Base-by-base conservation (phyloP, 768 basidiomycete species). In the Amanita muscaria region DNA sequence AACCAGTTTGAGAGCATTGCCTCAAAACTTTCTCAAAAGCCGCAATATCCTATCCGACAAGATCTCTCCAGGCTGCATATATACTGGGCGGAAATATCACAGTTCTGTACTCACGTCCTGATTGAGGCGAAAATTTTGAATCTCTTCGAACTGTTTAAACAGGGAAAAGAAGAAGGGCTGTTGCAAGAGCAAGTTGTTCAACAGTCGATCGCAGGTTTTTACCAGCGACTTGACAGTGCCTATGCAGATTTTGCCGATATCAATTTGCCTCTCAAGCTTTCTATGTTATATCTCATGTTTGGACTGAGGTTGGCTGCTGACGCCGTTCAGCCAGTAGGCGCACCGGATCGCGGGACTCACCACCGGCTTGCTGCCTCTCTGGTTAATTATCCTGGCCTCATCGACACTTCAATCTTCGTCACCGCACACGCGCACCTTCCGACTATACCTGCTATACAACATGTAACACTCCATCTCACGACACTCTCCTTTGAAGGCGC, bases 231-330 rank as follows among this genome's bases (percentile, higher is more conserved):
- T 45, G 69, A 74, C 38, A 62, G 66, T 2, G 73, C 73, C 18
- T 96, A 94, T 59, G 57, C 68, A 0, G 80, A 85, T 25, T 83
- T 81, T 51, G 59, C 61, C 21, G 94, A 98, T 61, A 69, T 98
- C 45, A 73, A 68, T 33, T 58, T 64, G 27, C 80, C 87, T 1
- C 64, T 97, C 15, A 75, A 75, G 46, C 64, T 83, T 25, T 80
- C 83, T 1, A 65, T 89, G 12, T 69, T 74, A 3, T 71, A 80
- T 38, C 61, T 87, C 49, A 78, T 78, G 40, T 64, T 93, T 22
- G 94, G 93, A 14, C 60, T 96, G 29, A 75, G 83, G 5, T 61
- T 85, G 3, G 47, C 66, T 27, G 53, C 58, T 7, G 53, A 60
- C 40, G 55, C 55, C 7, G 40, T 42, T 15, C 44, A 40, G 9